Percentiles rank a stretch among this genome's conserved stretches.
Conservation (phyloP, 345 rosid genomes). For the Hypericum androsaemum region DNA sequence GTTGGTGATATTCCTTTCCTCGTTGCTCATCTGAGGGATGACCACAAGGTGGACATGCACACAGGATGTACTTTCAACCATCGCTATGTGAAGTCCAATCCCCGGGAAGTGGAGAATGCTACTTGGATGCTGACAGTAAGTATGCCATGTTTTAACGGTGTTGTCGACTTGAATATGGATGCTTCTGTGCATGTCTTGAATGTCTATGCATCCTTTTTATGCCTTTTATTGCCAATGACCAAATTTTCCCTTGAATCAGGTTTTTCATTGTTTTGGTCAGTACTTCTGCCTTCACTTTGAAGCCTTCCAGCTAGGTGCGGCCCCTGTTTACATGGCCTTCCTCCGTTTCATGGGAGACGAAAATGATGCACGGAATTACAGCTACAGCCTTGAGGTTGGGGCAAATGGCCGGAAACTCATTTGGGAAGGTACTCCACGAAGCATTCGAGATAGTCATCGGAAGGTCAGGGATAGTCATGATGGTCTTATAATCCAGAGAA, state of each 20-base stretch:
- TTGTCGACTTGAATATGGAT: neutral
- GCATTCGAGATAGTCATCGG: slow-evolving; percentile 44
- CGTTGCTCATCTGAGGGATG: slow-evolving; percentile 64
- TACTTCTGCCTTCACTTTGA: slow-evolving; percentile 57
- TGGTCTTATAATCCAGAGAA: slow-evolving; percentile 43
- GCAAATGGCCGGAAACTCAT: slow-evolving; percentile 39
- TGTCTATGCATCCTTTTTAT: neutral
- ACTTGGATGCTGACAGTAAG: slow-evolving; percentile 96
- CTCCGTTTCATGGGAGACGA: slow-evolving; percentile 51
- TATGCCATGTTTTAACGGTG: neutral
- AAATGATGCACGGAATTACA: slow-evolving; percentile 35
- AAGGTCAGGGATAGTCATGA: slow-evolving; percentile 51
- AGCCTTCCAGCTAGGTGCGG: slow-evolving; percentile 41
- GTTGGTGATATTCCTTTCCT: slow-evolving; percentile 67
- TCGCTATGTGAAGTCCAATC: slow-evolving; percentile 76
- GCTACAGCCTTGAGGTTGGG: slow-evolving; percentile 51
- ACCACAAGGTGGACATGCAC: slow-evolving; percentile 93
- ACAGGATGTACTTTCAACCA: slow-evolving; percentile 80
- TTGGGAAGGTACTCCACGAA: slow-evolving; percentile 53
- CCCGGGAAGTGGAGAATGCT: slow-evolving; percentile 86
- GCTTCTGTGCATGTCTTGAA: neutral
- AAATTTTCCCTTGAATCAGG: slow-evolving; percentile 19
- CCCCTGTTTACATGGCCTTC: slow-evolving; percentile 53
- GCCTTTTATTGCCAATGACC: neutral
- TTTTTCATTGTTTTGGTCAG: slow-evolving; percentile 41